These are phyloP conservation scores for Phytopythium sindhum DNA, from an alignment of 352 stramenopile genomes.

Conservation along the genomic window DNA sequence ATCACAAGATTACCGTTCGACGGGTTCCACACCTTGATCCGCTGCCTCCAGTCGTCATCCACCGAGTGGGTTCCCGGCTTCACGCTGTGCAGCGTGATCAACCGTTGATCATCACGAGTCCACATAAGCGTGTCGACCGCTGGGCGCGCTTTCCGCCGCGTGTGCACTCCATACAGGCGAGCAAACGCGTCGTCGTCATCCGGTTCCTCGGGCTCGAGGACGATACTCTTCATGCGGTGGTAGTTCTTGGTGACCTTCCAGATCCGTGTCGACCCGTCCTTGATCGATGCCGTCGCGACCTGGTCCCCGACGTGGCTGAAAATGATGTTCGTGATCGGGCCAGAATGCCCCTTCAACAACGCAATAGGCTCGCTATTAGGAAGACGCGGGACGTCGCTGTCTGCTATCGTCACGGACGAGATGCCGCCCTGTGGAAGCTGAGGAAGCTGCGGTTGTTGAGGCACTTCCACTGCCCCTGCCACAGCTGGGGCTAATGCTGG, in stretches of 20 bases:
- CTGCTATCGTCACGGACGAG: slow-evolving; percentile 36
- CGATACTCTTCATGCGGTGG: slow-evolving; percentile 46
- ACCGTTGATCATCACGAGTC: slow-evolving; percentile 53
- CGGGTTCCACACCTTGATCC: slow-evolving; percentile 66
- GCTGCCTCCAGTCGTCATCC: slow-evolving; percentile 52
- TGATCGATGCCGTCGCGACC: slow-evolving; percentile 92
- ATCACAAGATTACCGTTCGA: slow-evolving; percentile 46
- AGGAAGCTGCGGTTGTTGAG: slow-evolving; percentile 41
- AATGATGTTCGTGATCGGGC: slow-evolving; percentile 92
- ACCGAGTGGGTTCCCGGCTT: slow-evolving; percentile 50
- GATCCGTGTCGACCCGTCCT: slow-evolving; percentile 85
- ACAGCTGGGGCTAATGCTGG: slow-evolving; percentile 2
- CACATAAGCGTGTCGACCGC: slow-evolving; percentile 65
- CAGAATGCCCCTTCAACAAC: slow-evolving; percentile 85
- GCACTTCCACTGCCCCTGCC: background rate
- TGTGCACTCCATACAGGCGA: slow-evolving; percentile 39
- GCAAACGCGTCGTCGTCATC: slow-evolving; percentile 42
- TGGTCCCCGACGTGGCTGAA: slow-evolving; percentile 90
- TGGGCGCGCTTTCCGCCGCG: slow-evolving; percentile 35
- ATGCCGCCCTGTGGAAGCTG: slow-evolving; percentile 46
- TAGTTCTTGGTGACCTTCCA: slow-evolving; percentile 65
- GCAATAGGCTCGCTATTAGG: slow-evolving; percentile 53
- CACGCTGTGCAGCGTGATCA: slow-evolving; percentile 70
- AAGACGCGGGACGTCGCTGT: slow-evolving; percentile 37
- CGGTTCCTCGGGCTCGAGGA: slow-evolving; percentile 46